Conservation (phyloP, 2,329 filamentous ascomycete species). For the Coleophoma cylindrospora region DNA sequence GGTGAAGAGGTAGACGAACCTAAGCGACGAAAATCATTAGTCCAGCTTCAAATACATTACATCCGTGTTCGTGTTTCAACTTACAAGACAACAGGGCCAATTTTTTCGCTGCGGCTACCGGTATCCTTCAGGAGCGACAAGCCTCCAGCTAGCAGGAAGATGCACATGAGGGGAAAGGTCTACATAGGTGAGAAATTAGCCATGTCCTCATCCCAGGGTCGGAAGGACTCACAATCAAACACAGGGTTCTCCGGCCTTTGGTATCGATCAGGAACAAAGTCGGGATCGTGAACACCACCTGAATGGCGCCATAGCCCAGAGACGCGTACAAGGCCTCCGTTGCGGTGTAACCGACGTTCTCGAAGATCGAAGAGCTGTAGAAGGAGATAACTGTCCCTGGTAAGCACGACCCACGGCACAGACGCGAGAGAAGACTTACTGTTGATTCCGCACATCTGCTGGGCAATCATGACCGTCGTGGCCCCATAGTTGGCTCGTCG, state of each 20-base stretch:
- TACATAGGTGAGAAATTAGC: neutral
- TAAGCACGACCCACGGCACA: conserved; percentile 28
- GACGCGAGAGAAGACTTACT: conserved; percentile 49
- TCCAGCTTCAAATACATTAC: conserved; percentile 35
- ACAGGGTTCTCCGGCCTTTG: conserved; percentile 52
- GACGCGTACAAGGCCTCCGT: conserved; percentile 54
- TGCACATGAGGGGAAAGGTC: conserved; percentile 6
- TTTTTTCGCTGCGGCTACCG: conserved; percentile 45
- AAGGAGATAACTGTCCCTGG: conserved; percentile 57
- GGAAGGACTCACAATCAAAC: neutral
- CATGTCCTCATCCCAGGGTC: neutral
- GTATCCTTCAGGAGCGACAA: conserved; percentile 29
- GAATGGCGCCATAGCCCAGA: conserved; percentile 57
- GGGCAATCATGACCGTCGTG: conserved; percentile 51
- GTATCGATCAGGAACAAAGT: conserved; percentile 61
- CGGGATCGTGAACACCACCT: conserved; percentile 58
- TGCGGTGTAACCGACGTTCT: conserved; percentile 45
- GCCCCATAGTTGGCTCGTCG: conserved; percentile 51
- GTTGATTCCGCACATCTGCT: conserved; percentile 49
- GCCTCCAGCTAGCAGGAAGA: conserved; percentile 3
- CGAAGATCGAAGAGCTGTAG: conserved; percentile 59
- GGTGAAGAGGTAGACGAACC: conserved; percentile 61
- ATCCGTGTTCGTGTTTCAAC: conserved; percentile 46
- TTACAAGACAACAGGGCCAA: conserved; percentile 53
- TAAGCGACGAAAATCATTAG: conserved; percentile 56